Base-by-base conservation (phyloP, 2,329 filamentous ascomycete genomes). In the Aspergillus viridinutans region DNA sequence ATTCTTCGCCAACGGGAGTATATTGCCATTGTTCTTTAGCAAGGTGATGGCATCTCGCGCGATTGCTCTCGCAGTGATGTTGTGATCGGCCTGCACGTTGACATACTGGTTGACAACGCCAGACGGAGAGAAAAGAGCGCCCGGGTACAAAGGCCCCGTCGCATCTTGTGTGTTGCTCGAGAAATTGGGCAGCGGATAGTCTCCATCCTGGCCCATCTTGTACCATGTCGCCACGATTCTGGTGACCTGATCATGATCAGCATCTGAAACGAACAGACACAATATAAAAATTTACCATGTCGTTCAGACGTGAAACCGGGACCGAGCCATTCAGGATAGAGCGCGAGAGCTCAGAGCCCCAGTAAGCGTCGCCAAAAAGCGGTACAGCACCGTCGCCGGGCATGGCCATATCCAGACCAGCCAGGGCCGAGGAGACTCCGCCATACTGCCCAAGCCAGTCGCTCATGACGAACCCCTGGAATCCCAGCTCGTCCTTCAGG, bases 51-150 rank as follows among this genome's bases (percentile, higher is more conserved):
- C 81, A 59, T 85, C 83, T 29, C 81, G 74, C 26, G 82, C 80
- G 32, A 85, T 76, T 10, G 78, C 74, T 50, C 79, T 71, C 1
- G 79, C 81, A 20, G 83, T 70, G 52, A 74, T 72, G 14, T 79
- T 79, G 61, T 85, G 83, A 54, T 83, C 72, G 1, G 66, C 77
- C 58, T 83, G 79, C 1, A 84, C 83, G 59, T 85, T 72, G 29
- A 92, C 84, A 63, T 84, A 91, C 67, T 88, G 77, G 65, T 92
- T 92, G 5, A 90, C 85, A 7, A 84, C 77, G 14, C 86, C 88
- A 0, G 69, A 74, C 0, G 85, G 85, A 2, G 83, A 86, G 54
- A 85, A 65, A 1, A 87, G 66, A 17, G 85, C 80, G 32, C 80
- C 83, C 0, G 83, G 83, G 58, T 86, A 85, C 14, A 86, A 72